These are phyloP conservation scores for Rhizopus sp. DNA, from an alignment of 371 early-diverging fungal genomes.

Conservation along the genomic window DNA sequence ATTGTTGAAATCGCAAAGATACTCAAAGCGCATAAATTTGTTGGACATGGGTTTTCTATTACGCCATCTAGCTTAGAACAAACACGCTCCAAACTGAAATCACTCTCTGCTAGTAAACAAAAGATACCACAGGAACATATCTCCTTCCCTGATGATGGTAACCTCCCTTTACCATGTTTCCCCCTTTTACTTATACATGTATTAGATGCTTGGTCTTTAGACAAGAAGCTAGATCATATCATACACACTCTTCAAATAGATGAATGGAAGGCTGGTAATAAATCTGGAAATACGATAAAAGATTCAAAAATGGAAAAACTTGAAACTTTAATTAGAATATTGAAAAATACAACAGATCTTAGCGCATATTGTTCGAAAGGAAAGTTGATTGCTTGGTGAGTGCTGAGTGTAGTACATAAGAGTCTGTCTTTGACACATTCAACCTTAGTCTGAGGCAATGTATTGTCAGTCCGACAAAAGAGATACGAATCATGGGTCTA, in stretches of 20 bases:
- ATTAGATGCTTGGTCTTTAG: slow-evolving; percentile 44
- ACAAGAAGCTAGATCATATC: slow-evolving; percentile 37
- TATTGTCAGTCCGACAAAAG: slow-evolving; percentile 52
- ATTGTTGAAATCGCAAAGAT: slow-evolving; percentile 33
- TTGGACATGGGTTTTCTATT: slow-evolving; percentile 39
- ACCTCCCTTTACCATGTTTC: neutral
- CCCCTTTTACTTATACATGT: slow-evolving; percentile 5
- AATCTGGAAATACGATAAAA: slow-evolving; percentile 23
- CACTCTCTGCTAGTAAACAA: slow-evolving; percentile 41
- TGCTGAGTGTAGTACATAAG: neutral
- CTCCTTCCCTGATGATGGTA: slow-evolving; percentile 54
- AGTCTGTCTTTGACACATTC: neutral
- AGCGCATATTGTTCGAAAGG: slow-evolving; percentile 38
- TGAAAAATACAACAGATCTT: slow-evolving; percentile 48
- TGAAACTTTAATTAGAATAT: slow-evolving; percentile 38
- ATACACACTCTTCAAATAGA: slow-evolving; percentile 36
- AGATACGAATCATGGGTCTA: slow-evolving; percentile 55
- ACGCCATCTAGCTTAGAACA: slow-evolving; percentile 30
- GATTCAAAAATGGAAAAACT: slow-evolving; percentile 43
- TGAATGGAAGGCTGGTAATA: slow-evolving; percentile 36
- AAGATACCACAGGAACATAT: slow-evolving; percentile 39
- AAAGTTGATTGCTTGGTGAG: slow-evolving; percentile 37
- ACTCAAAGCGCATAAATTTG: slow-evolving; percentile 40
- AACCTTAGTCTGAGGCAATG: slow-evolving; percentile 53
- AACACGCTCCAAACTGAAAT: slow-evolving; percentile 38